Conservation (phyloP, 2,329 filamentous ascomycete species). For the Plectosphaerella sp. region DNA sequence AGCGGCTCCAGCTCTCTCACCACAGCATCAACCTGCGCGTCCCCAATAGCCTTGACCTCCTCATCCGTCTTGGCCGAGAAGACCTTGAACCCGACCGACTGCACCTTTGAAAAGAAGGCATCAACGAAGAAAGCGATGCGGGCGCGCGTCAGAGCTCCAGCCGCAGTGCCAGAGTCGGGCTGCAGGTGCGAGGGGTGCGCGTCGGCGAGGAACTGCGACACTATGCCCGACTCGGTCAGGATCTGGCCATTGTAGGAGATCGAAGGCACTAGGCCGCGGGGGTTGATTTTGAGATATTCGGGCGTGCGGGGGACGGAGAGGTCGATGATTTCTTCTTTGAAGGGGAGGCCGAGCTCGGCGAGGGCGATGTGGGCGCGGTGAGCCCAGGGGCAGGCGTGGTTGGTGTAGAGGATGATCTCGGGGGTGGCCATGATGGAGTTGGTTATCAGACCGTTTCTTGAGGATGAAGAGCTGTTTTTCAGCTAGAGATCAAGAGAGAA, state of each 20-base stretch:
- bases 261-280: constrained; percentile 71
- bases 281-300: constrained; percentile 75
- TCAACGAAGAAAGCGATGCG: constrained; percentile 70
- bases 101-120: constrained; percentile 60
- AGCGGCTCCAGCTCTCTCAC: constrained; percentile 72
- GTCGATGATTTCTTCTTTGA: constrained; percentile 70
- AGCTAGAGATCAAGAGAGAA: no score
- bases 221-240: constrained; percentile 68
- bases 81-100: constrained; percentile 38
- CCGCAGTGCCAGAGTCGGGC: constrained; percentile 46
- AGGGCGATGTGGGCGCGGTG: constrained; percentile 73
- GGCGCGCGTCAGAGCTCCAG: constrained; percentile 58
- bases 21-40: constrained; percentile 39
- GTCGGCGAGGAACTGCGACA: constrained; percentile 69
- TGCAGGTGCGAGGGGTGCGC: constrained; percentile 63
- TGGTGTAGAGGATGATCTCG: constrained; percentile 67
- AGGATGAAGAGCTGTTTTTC: not conserved
- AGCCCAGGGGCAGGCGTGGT: constrained; percentile 66
- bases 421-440: constrained; percentile 14
- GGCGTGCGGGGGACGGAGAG: constrained; percentile 62
- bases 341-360: constrained; percentile 59
- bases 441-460: not conserved
- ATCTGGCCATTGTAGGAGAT: constrained; percentile 63
- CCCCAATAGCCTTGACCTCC: constrained; percentile 41
- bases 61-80: constrained; percentile 42